These are phyloP conservation scores for Fusarium musae DNA, from an alignment of 2,329 filamentous ascomycete species.

Conservation along the genomic window DNA sequence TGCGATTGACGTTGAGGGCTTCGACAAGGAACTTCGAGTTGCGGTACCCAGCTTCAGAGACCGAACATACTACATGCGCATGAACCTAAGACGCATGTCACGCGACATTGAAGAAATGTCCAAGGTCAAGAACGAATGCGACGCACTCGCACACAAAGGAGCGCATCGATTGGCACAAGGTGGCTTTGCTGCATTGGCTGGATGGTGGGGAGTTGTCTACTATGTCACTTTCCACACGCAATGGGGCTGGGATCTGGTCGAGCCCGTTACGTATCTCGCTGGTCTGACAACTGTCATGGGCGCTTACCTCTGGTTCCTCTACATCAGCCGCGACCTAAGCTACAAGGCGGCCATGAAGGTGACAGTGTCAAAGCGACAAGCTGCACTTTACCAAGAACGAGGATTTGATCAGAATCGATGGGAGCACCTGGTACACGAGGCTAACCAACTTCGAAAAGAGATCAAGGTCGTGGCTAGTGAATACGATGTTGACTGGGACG, in stretches of 20 bases:
- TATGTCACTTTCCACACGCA: slow-evolving; percentile 77
- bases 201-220: slow-evolving; percentile 88
- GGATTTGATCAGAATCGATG: slow-evolving; percentile 82
- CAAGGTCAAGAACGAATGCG: slow-evolving; percentile 83
- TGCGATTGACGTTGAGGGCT: slow-evolving; percentile 82
- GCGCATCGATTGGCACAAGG: slow-evolving; percentile 83
- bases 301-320: slow-evolving; percentile 93
- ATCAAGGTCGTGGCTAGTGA: slow-evolving; percentile 84
- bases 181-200: slow-evolving; percentile 77
- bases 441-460: slow-evolving; percentile 79
- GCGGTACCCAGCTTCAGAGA: slow-evolving; percentile 89
- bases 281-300: slow-evolving; percentile 88
- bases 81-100: slow-evolving; percentile 78
- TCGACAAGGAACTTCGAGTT: slow-evolving; percentile 73
- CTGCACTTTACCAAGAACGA: slow-evolving; percentile 77
- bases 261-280: slow-evolving; percentile 89
- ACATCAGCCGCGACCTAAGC: slow-evolving; percentile 88
- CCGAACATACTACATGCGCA: slow-evolving; percentile 87
- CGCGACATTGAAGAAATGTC: slow-evolving; percentile 75
- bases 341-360: slow-evolving; percentile 90
- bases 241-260: slow-evolving; percentile 89
- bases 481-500: slow-evolving; percentile 92
- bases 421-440: slow-evolving; percentile 83
- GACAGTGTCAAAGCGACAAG: slow-evolving; percentile 82
- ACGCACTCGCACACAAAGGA: slow-evolving; percentile 77